phyloP scores from a whole-genome alignment of 2,329 filamentous ascomycete species.

The Uncinocarpus reesii region DNA sequence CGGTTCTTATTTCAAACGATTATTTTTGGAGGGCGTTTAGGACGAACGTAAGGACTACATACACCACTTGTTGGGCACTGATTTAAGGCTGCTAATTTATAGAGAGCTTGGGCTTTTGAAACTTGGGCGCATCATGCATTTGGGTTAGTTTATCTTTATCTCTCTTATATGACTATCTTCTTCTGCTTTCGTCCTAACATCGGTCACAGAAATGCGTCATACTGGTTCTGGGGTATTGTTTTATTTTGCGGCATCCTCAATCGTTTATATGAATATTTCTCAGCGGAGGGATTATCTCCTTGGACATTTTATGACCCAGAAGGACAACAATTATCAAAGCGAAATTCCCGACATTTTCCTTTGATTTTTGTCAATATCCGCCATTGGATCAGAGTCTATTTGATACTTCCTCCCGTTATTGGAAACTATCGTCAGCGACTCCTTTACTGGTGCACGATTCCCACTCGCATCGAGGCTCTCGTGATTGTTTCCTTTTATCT shows the following conservation, averaged over 20 bases:
- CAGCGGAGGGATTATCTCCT: background rate
- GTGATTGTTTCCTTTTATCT: constrained; percentile 38
- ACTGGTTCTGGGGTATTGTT: constrained; percentile 13
- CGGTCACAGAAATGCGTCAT: constrained; percentile 6
- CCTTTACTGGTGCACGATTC: constrained; percentile 37
- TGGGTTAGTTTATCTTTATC: constrained; percentile 24
- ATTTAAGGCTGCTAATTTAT: no score
- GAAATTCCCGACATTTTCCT: background rate
- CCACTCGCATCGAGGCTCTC: constrained; percentile 40
- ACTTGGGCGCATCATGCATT: constrained; percentile 30
- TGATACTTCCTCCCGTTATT: constrained; percentile 10
- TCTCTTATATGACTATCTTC: background rate
- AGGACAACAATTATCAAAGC: background rate
- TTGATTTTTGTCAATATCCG: background rate
- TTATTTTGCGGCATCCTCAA: constrained; percentile 8
- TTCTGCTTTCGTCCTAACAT: background rate
- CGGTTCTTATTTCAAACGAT: constrained; percentile 11
- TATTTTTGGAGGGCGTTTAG: constrained; percentile 10
- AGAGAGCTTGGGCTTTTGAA: constrained; percentile 28
- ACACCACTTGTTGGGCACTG: no score
- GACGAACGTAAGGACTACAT: constrained; percentile 10
- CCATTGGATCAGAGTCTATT: constrained; percentile 9
- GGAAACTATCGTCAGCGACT: constrained; percentile 30
- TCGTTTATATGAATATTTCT: constrained; percentile 5
- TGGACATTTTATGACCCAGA: constrained; percentile 16